Percentiles rank a stretch among this genome's conserved stretches.
Evolutionary conservation across 2,329 filamentous ascomycete species (phyloP).

Genomic region (Cladosporium colombiae): DNA sequence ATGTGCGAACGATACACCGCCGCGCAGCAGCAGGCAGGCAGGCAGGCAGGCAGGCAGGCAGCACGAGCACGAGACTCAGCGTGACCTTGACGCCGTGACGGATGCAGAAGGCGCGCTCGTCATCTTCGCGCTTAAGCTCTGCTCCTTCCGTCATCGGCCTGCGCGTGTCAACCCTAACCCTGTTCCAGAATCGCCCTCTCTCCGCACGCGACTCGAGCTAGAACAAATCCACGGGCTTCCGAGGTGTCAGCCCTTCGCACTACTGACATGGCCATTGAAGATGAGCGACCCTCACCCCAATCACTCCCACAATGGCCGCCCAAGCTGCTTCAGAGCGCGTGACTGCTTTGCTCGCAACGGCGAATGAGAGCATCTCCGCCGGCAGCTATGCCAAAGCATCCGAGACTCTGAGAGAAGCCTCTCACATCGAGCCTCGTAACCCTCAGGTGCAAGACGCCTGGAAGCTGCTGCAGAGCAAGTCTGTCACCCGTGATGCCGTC

Average conservation of each 20-base stretch:
- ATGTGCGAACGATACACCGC: background rate
- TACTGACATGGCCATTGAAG: conserved; percentile 2
- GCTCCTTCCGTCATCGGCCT: background rate
- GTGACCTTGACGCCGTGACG: background rate
- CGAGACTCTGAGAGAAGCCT: conserved; percentile 46
- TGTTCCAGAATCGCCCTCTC: background rate
- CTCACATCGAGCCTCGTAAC: conserved; percentile 45
- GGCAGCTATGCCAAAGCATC: conserved; percentile 43
- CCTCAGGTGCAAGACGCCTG: conserved; percentile 44
- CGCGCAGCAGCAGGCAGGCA: background rate
- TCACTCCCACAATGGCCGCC: background rate
- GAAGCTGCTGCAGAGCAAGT: conserved; percentile 40
- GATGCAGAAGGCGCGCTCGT: background rate
- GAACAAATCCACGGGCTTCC: background rate
- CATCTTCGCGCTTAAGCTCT: conserved; percentile 7
- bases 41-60: background rate
- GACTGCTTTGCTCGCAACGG: conserved; percentile 27
- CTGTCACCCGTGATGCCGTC: conserved; percentile 27
- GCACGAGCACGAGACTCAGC: conserved; percentile 3
- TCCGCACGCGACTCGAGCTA: background rate
- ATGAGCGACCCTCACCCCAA: background rate
- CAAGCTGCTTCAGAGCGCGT: conserved; percentile 25
- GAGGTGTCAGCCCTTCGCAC: background rate
- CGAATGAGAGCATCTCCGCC: conserved; percentile 27
- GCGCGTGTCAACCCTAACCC: background rate